These are phyloP conservation scores for Tardiomyces depauwii DNA, from an alignment of 1,139 yeast species.

Conservation along the genomic window DNA sequence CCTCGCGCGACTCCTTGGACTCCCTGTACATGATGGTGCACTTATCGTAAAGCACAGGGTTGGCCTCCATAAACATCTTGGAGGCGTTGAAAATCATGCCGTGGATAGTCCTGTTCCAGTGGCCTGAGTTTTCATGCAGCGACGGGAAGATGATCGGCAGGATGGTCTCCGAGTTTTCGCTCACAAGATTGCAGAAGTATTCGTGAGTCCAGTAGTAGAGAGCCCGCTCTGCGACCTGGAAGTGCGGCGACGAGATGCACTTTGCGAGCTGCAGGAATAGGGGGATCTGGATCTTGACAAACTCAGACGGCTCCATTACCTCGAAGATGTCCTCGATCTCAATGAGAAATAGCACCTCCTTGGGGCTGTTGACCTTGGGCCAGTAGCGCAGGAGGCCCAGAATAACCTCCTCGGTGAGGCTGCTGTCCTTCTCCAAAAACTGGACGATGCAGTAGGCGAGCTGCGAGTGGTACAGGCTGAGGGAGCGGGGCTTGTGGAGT, in stretches of 20 bases:
- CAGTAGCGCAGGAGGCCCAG: conserved; percentile 89
- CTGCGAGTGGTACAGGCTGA: conserved; percentile 90
- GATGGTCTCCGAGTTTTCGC: conserved; percentile 83
- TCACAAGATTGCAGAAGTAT: conserved; percentile 77
- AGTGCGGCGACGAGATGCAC: conserved; percentile 91
- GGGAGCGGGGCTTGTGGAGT: conserved; percentile 79
- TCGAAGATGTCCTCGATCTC: conserved; percentile 96
- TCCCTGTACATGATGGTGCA: conserved; percentile 81
- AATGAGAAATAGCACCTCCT: conserved; percentile 90
- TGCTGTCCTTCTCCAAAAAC: conserved; percentile 87
- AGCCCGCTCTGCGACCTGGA: conserved; percentile 95
- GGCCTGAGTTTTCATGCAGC: conserved; percentile 59
- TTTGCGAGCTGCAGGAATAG: conserved; percentile 87
- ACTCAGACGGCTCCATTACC: conserved; percentile 90
- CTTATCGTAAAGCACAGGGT: conserved; percentile 83
- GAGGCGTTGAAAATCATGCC: conserved; percentile 84
- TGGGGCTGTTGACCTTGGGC: conserved; percentile 95
- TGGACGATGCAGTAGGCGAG: conserved; percentile 95
- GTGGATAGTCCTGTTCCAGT: conserved; percentile 90
- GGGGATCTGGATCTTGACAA: conserved; percentile 85
- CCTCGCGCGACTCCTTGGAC: conserved; percentile 53
- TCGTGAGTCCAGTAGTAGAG: conserved; percentile 93
- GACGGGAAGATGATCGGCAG: conserved; percentile 89
- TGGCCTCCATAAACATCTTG: conserved; percentile 88
- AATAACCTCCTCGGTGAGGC: conserved; percentile 85